Evolutionary conservation across 2,329 filamentous ascomycete species (phyloP), one percentile per base, ranked within the genome.

Genomic region (Thermoascus crustaceus): DNA sequence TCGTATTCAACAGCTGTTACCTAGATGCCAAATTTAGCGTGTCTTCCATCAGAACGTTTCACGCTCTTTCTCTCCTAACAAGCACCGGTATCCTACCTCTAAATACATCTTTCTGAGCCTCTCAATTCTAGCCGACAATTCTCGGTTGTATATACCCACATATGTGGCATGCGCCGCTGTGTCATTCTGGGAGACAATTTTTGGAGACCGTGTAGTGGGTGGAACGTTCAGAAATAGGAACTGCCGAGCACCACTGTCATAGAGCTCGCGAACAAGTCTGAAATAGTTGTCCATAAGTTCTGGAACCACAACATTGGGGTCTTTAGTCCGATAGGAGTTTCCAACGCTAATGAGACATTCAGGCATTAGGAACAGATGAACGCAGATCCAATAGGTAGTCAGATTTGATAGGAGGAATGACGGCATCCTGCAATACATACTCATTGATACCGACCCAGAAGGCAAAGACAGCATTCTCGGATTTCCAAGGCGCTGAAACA

Each of bases 191-290:
- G 13, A 11, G 11, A 14, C 7, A 11, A 55, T 48, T 2, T 42
- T 34, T 17, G 54, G 55, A 22, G 44, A 48, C 5, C 53, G 47
- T n/a, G 48, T 48, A 1, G 44, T 47, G 1, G 72, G 72, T 2
- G 78, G 77, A 0, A 79, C 75, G 34, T 68, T 76, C 19, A 81
- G 42, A 35, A 80, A 66, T 2, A 71, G 61, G 40, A 80, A 80
- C 37, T 77, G 76, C 4, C 76, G 60, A 2, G 68, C 68, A 0
- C 76, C 76, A 2, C 63, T 58, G 2, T 57, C 50, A 42, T 76
- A 76, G 5, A 82, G 56, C 13, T 63, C 49, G 37, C 69, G 50
- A 30, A 67, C 41, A 29, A 67, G 53, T 2, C 49, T 43, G 32
- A 67, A 67, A 34, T 73, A 72, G 18, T 55, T 53, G 9, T 61